Conservation (phyloP, 495 filamentous ascomycete species). For the Penicillium daleae region DNA sequence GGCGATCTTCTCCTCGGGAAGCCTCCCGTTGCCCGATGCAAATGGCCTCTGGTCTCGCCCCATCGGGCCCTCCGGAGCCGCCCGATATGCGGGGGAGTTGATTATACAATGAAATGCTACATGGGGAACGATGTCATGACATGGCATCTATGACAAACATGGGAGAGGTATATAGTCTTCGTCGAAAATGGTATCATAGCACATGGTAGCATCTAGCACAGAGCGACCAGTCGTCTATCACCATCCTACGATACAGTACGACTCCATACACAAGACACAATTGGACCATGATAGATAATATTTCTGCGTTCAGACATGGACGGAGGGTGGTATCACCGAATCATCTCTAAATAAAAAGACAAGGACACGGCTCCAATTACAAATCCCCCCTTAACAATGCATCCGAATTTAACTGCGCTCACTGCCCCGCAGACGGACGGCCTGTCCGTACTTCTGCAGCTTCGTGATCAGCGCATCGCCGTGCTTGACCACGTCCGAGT, state of each 20-base stretch:
- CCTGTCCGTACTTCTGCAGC: conserved; percentile 97
- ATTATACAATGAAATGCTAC: not conserved
- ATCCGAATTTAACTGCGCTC: conserved; percentile 65
- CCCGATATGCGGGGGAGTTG: conserved; percentile 24
- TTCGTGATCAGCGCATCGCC: conserved; percentile 97
- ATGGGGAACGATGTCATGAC: not conserved
- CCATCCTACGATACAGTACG: not conserved
- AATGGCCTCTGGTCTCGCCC: conserved; percentile 8
- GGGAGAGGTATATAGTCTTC: conserved; percentile 3
- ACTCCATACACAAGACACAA: not conserved
- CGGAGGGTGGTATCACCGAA: conserved; percentile 7
- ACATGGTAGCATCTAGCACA: not conserved
- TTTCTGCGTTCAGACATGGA: conserved; percentile 13
- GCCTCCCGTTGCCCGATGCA: conserved; percentile 20
- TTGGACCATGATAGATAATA: conserved; percentile 12
- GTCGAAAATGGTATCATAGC: not conserved
- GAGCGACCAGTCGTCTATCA: too few relatives aligned
- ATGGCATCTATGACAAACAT: not conserved
- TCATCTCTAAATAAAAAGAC: conserved; percentile 10
- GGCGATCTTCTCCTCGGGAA: conserved; percentile 29
- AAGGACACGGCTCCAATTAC: conserved; percentile 2
- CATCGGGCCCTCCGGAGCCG: conserved; percentile 20
- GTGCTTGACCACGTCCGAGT: conserved; percentile 94
- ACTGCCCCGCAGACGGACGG: conserved; percentile 90
- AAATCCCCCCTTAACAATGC: conserved; percentile 3